Base-by-base conservation (phyloP, 768 basidiomycete species). In the Russula emetica region DNA sequence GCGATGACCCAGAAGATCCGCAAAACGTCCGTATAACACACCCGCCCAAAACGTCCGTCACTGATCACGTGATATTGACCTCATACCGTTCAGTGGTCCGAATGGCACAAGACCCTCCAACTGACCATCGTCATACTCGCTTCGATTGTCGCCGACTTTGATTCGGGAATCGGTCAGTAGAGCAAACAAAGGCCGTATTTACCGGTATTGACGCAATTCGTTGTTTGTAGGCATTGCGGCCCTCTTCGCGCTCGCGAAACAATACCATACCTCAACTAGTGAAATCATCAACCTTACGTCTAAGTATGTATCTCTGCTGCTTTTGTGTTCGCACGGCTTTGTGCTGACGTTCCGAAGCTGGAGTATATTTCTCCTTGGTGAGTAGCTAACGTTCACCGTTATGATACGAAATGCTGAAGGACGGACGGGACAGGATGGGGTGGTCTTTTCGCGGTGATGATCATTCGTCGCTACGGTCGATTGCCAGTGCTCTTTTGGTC, bases 401-500 rank as follows among this genome's bases (percentile, higher is more conserved):
- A 9, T 30, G 42, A 49, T 30, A 22, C 6, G 7, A 28, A n/a
- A 26, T 2, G 13, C 51, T 57, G 18, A 55, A 28, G 8, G 20
- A 22, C 1, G 36, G 49, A 16, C 9, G 13, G 10, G 14, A 50
- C 70, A 81, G 85, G 85, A 24, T 83, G 81, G 78, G 84, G 85
- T 47, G 83, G 83, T 22, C 63, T 85, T 20, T 76, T 82, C 64
- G 80, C 80, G n/a, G 84, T 86, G 7, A 83, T 87, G 76, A 71
- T 86, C 32, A 83, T 87, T 71, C 78, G 85, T 36, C 80, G 84
- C 20, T 80, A 74, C 58, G 87, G 87, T 7, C 82, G 87, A 47
- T 78, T 90, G 1, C 85, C 86, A 0, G 75, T 88, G 14, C 72
- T 90, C 45, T 88, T 87, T 74, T 90, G 87, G 87, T 84, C 85